Evolutionary conservation across 495 filamentous ascomycete genomes (phyloP), one percentile per base, ranked within the genome.

Genomic region (Xylaria flabelliformis): DNA sequence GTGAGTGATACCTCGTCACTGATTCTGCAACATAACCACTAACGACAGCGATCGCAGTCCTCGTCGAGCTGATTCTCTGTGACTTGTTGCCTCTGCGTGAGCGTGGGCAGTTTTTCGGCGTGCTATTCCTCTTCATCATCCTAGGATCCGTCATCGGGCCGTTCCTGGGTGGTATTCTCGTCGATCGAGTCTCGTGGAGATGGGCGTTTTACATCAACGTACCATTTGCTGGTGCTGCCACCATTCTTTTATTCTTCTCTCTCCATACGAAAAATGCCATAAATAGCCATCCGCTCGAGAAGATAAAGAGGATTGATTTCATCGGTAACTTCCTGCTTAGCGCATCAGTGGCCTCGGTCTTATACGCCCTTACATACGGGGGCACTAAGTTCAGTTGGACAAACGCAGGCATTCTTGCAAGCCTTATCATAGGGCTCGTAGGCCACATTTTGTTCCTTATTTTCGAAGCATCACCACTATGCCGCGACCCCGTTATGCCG

Each of bases 191-290:
- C 0, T 86, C 88, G 1, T 96, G 93, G 93, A 81, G 93, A 71
- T 95, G 92, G 93, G 94, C 91, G 73, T 94, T 95, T 79, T 94
- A 90, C 77, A 92, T 93, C 81, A 94, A 93, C 74, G 79, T 93
- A 6, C 91, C 92, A 1, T 83, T 95, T 64, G 92, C 93, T 53
- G 91, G 84, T 29, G 90, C 90, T 9, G 82, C 90, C 36, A 41
- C 87, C 3, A 86, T 90, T 67, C 85, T 93, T 64, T 74, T 88
- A n/a, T 74, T 91, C 79, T 85, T 89, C 74, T 82, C 87, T 39
- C 86, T 90, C 4, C 80, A 82, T 42, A 41, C 41, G 1, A 12
- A 13, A 17, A 9, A 67, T 2, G 12, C 32, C 15, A 21, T 21
- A 12, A 34, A 6, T 10, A 17, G 4, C 21, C 26, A 50, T 10